Evolutionary conservation across 192 early-diverging fungal species (phyloP).

Genomic region (Backusella tarrabulga): DNA sequence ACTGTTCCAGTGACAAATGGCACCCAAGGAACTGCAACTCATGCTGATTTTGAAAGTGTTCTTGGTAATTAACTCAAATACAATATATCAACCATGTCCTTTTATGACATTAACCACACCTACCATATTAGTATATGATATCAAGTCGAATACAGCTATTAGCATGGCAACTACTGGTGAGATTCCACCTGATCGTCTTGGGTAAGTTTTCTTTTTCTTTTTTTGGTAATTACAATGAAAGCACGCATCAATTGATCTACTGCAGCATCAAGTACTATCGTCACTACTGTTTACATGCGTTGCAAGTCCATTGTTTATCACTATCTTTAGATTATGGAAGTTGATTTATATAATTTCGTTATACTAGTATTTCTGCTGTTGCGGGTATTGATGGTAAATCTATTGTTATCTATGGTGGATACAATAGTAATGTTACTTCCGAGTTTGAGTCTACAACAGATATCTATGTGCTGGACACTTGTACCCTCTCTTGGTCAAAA

Average conservation of each 20-base stretch:
- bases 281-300: too few species aligned
- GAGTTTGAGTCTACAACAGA: not conserved
- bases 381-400: conserved; percentile 18
- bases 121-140: conserved; percentile 10
- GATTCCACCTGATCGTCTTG: conserved; percentile 1
- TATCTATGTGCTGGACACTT: conserved; percentile 27
- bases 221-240: not conserved
- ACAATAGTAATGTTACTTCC: not conserved
- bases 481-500: conserved; percentile 17
- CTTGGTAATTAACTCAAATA: not conserved
- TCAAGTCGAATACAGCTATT: not conserved
- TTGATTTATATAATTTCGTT: not conserved
- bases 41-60: conserved; percentile 18
- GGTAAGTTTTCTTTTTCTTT: conserved; percentile 3
- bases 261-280: too few species aligned
- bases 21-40: not conserved
- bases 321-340: too few species aligned
- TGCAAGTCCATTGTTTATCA: not conserved
- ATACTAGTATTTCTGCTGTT: not conserved
- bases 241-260: not conserved
- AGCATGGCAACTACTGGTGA: conserved; percentile 19
- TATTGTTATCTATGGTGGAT: conserved; percentile 22
- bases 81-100: not conserved
- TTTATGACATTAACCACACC: too few species aligned
- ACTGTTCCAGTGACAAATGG: not conserved